phyloP scores from a whole-genome alignment of 2,329 filamentous ascomycete genomes.

The Phyllosticta ampelicida region DNA sequence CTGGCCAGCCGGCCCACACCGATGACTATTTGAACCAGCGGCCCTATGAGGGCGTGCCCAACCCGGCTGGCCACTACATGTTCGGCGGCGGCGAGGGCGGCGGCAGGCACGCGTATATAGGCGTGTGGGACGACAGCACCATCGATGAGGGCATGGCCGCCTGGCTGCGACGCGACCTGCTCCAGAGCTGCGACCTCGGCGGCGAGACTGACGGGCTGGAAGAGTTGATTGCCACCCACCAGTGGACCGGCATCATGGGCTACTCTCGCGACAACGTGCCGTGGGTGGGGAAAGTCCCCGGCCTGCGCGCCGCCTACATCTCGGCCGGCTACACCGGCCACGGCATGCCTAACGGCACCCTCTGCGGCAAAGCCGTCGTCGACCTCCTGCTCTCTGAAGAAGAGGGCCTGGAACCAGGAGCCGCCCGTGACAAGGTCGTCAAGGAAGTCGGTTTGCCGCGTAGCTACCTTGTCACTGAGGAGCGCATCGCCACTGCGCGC shows the following conservation, averaged over 20 bases:
- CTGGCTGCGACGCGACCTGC: constrained; percentile 42
- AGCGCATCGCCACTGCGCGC: constrained; percentile 24
- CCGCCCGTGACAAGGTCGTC: constrained; percentile 23
- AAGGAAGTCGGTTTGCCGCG: constrained; percentile 24
- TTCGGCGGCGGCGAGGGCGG: constrained; percentile 58
- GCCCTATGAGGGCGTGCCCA: constrained; percentile 35
- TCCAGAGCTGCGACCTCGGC: constrained; percentile 25
- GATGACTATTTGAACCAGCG: constrained; percentile 67
- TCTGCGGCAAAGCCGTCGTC: constrained; percentile 54
- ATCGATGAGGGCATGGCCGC: constrained; percentile 46
- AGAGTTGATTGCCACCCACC: constrained; percentile 36
- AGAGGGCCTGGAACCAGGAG: constrained; percentile 22
- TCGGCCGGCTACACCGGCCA: constrained; percentile 60
- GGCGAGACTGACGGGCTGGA: constrained; percentile 25
- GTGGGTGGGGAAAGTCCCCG: constrained; percentile 60
- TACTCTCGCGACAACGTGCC: constrained; percentile 57
- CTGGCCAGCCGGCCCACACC: constrained; percentile 36
- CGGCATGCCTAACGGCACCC: constrained; percentile 64
- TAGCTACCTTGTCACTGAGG: constrained; percentile 27
- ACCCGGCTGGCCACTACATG: constrained; percentile 44
- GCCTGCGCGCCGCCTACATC: constrained; percentile 48
- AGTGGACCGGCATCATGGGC: constrained; percentile 76
- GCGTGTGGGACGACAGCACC: constrained; percentile 48
- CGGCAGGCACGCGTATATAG: constrained; percentile 38
- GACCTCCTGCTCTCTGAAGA: constrained; percentile 43